A percentile compares a stretch with the other conserved stretches of the same genome.
Conservation (phyloP, 2,329 filamentous ascomycete species). For the Fusarium sp. region DNA sequence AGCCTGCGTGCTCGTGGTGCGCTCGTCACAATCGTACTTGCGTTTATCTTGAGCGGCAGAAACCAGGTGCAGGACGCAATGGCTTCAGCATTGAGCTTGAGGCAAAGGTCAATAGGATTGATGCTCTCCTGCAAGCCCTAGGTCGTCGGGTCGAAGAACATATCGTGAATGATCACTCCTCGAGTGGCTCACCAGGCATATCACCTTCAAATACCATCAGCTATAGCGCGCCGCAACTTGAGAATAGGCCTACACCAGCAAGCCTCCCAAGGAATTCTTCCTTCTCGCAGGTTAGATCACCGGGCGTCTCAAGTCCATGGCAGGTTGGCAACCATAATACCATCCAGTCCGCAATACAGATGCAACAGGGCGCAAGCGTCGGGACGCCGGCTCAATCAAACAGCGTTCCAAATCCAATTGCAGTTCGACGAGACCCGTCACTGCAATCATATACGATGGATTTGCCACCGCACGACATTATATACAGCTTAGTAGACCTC, state of each 20-base stretch:
- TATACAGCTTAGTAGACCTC: conserved; percentile 72
- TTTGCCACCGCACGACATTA: conserved; percentile 71
- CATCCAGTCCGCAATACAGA: conserved; percentile 8
- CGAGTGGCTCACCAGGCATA: conserved; percentile 16
- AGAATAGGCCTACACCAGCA: conserved; percentile 45
- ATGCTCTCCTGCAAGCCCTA: conserved; percentile 60
- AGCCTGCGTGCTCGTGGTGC: conserved; percentile 80
- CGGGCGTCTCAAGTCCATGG: conserved; percentile 58
- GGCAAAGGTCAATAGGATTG: conserved; percentile 67
- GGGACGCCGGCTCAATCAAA: conserved; percentile 13
- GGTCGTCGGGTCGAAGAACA: conserved; percentile 61
- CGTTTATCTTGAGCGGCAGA: conserved; percentile 79
- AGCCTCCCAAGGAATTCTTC: conserved; percentile 40
- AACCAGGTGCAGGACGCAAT: conserved; percentile 74
- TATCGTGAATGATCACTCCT: conserved; percentile 54
- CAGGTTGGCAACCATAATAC: conserved; percentile 49
- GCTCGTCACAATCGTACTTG: conserved; percentile 75
- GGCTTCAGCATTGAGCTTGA: conserved; percentile 75
- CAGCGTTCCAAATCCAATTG: background rate
- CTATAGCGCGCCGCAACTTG: conserved; percentile 54
- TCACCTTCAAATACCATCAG: conserved; percentile 54
- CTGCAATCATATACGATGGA: conserved; percentile 60
- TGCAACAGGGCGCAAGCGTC: conserved; percentile 5
- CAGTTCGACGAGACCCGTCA: conserved; percentile 46
- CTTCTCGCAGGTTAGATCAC: conserved; percentile 55